Evolutionary conservation across 768 basidiomycete genomes (phyloP).

Genomic region (Russula vinacea): DNA sequence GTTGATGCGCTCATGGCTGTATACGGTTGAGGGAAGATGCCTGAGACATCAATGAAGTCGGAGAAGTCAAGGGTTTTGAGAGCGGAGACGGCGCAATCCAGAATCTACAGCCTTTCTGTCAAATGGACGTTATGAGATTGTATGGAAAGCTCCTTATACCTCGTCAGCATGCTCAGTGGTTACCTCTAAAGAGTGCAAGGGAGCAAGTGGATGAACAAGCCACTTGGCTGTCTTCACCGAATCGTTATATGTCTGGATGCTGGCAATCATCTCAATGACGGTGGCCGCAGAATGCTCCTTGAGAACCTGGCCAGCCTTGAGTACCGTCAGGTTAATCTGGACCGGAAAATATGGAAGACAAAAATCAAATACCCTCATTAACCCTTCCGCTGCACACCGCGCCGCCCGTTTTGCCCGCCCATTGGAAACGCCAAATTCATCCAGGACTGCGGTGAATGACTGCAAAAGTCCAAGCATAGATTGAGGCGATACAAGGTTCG

Average conservation of each 20-base stretch:
- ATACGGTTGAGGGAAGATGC: constrained; percentile 66
- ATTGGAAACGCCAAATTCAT: constrained; percentile 85
- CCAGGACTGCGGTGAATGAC: constrained; percentile 81
- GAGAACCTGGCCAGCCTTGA: constrained; percentile 65
- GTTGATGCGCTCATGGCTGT: constrained; percentile 44
- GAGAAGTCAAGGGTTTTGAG: constrained; percentile 59
- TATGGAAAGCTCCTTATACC: constrained; percentile 39
- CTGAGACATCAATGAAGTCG: constrained; percentile 55
- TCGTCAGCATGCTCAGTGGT: constrained; percentile 57
- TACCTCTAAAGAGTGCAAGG: constrained; percentile 46
- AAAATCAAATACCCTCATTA: constrained; percentile 57
- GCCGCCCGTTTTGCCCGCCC: constrained; percentile 81
- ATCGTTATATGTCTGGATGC: constrained; percentile 70
- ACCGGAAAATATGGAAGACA: neutral
- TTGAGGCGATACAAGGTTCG: constrained; percentile 67
- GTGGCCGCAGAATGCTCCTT: constrained; percentile 58
- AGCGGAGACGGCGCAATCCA: constrained; percentile 66
- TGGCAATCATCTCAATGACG: constrained; percentile 63
- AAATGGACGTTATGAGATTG: neutral
- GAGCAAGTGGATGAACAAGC: constrained; percentile 60
- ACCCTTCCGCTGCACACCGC: constrained; percentile 75
- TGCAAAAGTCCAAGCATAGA: constrained; percentile 80
- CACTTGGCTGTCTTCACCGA: constrained; percentile 54
- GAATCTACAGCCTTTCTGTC: constrained; percentile 47
- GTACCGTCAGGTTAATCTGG: neutral